Conservation (phyloP, 1,284 basidiomycete species). For the Tylopilus sp. region DNA sequence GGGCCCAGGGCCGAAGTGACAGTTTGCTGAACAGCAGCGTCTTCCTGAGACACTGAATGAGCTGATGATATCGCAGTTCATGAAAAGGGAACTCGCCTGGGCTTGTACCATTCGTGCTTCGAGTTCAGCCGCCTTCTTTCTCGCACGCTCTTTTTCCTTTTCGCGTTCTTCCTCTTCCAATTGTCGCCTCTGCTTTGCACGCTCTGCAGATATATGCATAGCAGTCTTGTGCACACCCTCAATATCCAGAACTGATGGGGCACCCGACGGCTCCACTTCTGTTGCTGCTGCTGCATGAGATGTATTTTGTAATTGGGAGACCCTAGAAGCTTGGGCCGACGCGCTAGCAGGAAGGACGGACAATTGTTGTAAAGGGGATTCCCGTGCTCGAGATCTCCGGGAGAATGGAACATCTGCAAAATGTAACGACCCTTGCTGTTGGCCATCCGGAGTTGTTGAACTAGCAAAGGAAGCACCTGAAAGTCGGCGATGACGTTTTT, state of each 20-base stretch:
- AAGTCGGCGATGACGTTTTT: conserved; percentile 39
- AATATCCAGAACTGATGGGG: conserved; percentile 58
- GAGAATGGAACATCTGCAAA: conserved; percentile 36
- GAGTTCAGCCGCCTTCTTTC: conserved; percentile 83
- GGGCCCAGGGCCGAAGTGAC: conserved; percentile 15
- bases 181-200: conserved; percentile 79
- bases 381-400: conserved; percentile 35
- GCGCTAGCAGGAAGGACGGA: conserved; percentile 37
- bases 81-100: conserved; percentile 27
- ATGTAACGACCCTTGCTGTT: conserved; percentile 32
- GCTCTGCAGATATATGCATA: conserved; percentile 90
- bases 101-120: conserved; percentile 71
- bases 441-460: conserved; percentile 35
- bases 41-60: conserved; percentile 30
- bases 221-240: conserved; percentile 79
- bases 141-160: conserved; percentile 82
- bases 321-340: conserved; percentile 17
- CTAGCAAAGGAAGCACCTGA: conserved; percentile 40
- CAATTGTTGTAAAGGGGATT: conserved; percentile 46
- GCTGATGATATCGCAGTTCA: neutral
- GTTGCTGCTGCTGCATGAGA: conserved; percentile 50
- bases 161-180: conserved; percentile 88
- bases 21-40: conserved; percentile 22
- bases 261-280: conserved; percentile 46
- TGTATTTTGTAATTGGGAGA: conserved; percentile 46